Base-by-base conservation (phyloP, 78 protist species). In the Isochrysis galbana region DNA sequence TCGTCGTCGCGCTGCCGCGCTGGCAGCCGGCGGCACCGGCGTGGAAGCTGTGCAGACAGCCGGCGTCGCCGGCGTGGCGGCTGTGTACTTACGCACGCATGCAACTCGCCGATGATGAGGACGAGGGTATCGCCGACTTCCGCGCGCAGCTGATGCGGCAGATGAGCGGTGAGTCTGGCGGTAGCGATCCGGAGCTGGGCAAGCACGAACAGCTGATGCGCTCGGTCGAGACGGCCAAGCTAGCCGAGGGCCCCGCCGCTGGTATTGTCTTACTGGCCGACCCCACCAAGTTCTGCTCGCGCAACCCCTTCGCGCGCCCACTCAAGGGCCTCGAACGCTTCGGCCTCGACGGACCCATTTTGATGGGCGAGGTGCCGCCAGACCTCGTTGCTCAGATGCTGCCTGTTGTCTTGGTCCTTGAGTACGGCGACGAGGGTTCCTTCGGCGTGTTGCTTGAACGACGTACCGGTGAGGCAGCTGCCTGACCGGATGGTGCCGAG, bases 131-230 rank as follows among this genome's bases (percentile, higher is more conserved):
- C 80, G 41, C 5, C 41, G 80, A 70, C 41, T 70, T 70, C 39
- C 80, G 80, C 80, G 80, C 80, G 80, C 80, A 70, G 80, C 34
- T 70, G 42, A 5, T 70, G 42, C 80, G 80, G 1, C 80, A 70
- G 80, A 34, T 70, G 42, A 21, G 34, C 36, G 80, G 80, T 3
- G 80, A 21, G 44, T 36, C 29, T 23, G 41, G 80, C 36, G 22
- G 80, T 41, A 23, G 17, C 39, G 61, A 51, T 14, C 7, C 61
- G 61, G 29, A 7, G 7, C 61, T 51, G 29, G 7, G 29, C 61
- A 14, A 51, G 7, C 61, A 14, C 61, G 61, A 51, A 51, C 61
- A 14, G 29, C 61, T 51, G 29, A 51, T 51, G 61, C 61, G 61
- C 61, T 5, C 34, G 17, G 80, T 5, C 80, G 36, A 5, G 80